These are phyloP conservation scores for Aureobasidium pullulans DNA, from an alignment of 2,329 filamentous ascomycete genomes.

Conservation along the genomic window DNA sequence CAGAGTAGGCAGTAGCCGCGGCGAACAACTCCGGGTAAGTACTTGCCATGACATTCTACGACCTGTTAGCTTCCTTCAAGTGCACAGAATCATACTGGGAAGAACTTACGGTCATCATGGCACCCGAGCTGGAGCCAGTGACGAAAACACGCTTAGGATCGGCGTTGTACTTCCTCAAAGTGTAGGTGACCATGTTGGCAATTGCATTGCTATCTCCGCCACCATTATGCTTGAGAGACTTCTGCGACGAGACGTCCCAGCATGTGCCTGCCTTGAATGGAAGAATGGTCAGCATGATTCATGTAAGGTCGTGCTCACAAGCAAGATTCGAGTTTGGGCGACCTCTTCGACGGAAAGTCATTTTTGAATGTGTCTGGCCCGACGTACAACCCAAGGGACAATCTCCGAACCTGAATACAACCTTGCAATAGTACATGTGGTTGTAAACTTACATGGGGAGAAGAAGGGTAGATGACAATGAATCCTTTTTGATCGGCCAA, in stretches of 20 bases:
- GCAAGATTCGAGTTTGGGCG: no score
- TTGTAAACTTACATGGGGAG: slow-evolving; percentile 33
- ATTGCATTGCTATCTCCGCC: slow-evolving; percentile 52
- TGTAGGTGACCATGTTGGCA: slow-evolving; percentile 53
- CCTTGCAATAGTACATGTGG: no score
- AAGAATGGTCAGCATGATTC: no score
- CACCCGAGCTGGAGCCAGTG: slow-evolving; percentile 47
- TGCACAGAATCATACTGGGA: not conserved
- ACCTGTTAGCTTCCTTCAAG: slow-evolving; percentile 10
- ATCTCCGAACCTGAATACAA: no score
- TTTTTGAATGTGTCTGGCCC: no score
- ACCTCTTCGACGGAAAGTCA: no score
- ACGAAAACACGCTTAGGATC: slow-evolving; percentile 48
- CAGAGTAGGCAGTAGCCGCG: slow-evolving; percentile 44
- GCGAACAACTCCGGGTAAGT: slow-evolving; percentile 48
- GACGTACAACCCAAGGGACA: no score
- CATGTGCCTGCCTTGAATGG: slow-evolving; percentile 34
- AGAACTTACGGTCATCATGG: slow-evolving; percentile 43
- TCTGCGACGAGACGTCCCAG: slow-evolving; percentile 52
- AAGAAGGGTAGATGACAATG: slow-evolving; percentile 53
- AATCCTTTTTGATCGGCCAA: slow-evolving; percentile 47
- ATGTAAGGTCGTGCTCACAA: no score
- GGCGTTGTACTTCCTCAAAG: slow-evolving; percentile 45
- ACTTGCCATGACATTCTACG: slow-evolving; percentile 39
- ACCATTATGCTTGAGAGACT: slow-evolving; percentile 48